Conservation (phyloP, 805 yeast genomes). For the Saturnispora kantuleensis region DNA sequence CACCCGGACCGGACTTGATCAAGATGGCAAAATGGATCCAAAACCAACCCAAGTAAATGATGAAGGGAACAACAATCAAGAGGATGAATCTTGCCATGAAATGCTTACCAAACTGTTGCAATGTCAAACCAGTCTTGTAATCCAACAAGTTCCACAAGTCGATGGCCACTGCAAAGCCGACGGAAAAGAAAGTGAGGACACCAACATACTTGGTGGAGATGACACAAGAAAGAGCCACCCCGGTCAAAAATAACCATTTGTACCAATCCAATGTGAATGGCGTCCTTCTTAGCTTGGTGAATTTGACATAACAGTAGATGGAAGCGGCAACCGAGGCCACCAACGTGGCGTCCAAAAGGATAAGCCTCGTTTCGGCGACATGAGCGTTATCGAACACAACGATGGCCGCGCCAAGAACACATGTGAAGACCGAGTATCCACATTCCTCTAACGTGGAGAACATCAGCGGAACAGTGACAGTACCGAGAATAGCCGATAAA, state of each 20-base stretch:
- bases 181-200: constrained; percentile 76
- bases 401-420: constrained; percentile 64
- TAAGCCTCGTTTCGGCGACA: constrained; percentile 80
- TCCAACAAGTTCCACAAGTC: constrained; percentile 89
- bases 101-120: constrained; percentile 53
- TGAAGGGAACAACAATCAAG: constrained; percentile 70
- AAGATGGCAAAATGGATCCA: constrained; percentile 80
- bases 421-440: constrained; percentile 67
- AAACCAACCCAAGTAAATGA: constrained; percentile 82
- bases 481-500: constrained; percentile 71
- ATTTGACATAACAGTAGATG: constrained; percentile 67
- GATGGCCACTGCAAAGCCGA: constrained; percentile 76
- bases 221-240: constrained; percentile 79
- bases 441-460: constrained; percentile 80
- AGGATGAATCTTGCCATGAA: constrained; percentile 62
- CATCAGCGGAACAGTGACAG: constrained; percentile 72
- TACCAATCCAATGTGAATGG: constrained; percentile 77
- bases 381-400: constrained; percentile 88
- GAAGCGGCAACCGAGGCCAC: constrained; percentile 75
- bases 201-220: constrained; percentile 97
- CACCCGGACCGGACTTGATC: constrained; percentile 90
- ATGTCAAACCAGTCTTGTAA: constrained; percentile 50
- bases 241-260: constrained; percentile 78
- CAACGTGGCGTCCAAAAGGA: constrained; percentile 84
- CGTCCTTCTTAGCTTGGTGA: constrained; percentile 53